Conservation (phyloP, 2,329 filamentous ascomycete genomes). For the Helicocarpus griseus region DNA sequence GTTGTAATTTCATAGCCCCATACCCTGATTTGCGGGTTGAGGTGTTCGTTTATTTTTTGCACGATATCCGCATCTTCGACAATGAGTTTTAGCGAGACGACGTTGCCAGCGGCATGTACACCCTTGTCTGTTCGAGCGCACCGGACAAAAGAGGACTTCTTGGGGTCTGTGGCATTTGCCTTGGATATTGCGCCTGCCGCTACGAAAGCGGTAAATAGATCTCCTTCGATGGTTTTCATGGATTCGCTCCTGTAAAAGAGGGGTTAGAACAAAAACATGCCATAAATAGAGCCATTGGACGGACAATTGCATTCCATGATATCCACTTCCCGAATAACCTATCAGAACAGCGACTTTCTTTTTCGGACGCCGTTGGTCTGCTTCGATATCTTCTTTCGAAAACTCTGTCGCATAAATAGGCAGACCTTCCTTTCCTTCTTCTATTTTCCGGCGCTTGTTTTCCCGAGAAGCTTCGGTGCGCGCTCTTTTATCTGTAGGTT, state of each 20-base stretch:
- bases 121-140: conserved; percentile 97
- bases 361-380: conserved; percentile 81
- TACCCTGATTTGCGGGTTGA: conserved; percentile 82
- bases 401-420: conserved; percentile 51
- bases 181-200: conserved; percentile 89
- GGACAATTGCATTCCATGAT: conserved; percentile 89
- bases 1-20: conserved; percentile 90
- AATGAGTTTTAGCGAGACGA: conserved; percentile 91
- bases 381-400: conserved; percentile 72
- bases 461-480: conserved; percentile 42
- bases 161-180: conserved; percentile 90
- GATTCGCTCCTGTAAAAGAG: conserved; percentile 36
- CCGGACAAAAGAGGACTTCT: conserved; percentile 87
- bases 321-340: conserved; percentile 91
- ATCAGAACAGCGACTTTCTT: conserved; percentile 93
- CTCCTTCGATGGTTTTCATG: conserved; percentile 91
- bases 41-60: conserved; percentile 76
- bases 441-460: conserved; percentile 46
- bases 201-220: conserved; percentile 87
- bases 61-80: conserved; percentile 84
- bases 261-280: conserved; percentile 1
- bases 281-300: conserved; percentile 7
- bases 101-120: conserved; percentile 89
- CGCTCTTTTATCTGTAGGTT: conserved; percentile 43
- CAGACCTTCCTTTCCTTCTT: conserved; percentile 33